Base-by-base conservation (phyloP, 2,329 filamentous ascomycete genomes). In the Exophiala sideris region DNA sequence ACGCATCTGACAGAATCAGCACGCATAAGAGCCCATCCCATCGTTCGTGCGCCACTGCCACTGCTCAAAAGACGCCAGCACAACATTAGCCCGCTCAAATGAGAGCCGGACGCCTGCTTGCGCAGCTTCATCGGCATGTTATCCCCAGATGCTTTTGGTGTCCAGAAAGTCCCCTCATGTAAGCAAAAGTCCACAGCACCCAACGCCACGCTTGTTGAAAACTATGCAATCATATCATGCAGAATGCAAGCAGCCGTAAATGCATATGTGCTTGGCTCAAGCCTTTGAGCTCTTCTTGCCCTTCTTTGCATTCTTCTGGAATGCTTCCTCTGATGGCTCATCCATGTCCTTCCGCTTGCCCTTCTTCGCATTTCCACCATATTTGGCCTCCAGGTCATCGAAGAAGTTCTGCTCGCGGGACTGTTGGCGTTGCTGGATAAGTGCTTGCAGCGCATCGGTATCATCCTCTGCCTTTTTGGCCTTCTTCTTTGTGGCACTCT, bases 361-460 rank as follows among this genome's bases (percentile, higher is more conserved):
- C 56, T 72, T 73, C 51, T 69, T 58, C 14, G 48, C 12, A 20
- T 38, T 41, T 16, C 58, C 60, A 24, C 61, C 74, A 65, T 95
- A 95, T 72, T 92, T 95, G 45, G 85, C 87, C 54, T 89, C 89
- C 46, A 96, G 71, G 46, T 81, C 76, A 58, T 88, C 87, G 20
- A 95, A 73, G 67, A 95, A 90, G 35, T 74, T 76, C 60, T 73
- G 41, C 64, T 73, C 58, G 73, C 77, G 39, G 72, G 76, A 64
- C 80, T 82, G 55, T 74, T 72, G 52, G 70, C 73, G 58, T 68
- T 71, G 61, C 62, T 73, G 48, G 66, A 68, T 48, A 68, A 64
- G 52, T 1, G 87, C 88, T n/a, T 85, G 83, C 36, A 95, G 75
- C 57, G 73, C 75, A n/a, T 62, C 64, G 24, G 65, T 65, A 69